Conservation (phyloP, 2,329 filamentous ascomycete species). For the Aspergillus glaucus region DNA sequence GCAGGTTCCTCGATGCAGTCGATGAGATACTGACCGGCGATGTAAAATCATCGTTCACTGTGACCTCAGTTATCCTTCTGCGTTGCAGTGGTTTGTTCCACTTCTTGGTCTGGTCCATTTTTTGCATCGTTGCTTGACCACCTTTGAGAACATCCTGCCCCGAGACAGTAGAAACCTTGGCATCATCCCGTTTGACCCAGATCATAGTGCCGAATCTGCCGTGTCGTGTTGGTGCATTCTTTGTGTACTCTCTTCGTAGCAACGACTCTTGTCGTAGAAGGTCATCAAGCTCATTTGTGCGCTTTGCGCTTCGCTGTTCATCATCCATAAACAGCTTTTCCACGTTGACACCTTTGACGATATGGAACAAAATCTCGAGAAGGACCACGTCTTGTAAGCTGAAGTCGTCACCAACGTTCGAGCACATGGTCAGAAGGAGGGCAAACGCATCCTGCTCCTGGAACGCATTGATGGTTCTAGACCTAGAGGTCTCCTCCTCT, state of each 20-base stretch:
- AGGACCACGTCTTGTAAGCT: slow-evolving; percentile 80
- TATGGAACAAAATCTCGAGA: slow-evolving; percentile 85
- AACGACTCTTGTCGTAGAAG: slow-evolving; percentile 76
- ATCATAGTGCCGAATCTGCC: slow-evolving; percentile 96
- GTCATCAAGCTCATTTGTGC: slow-evolving; percentile 65
- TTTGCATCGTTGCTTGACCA: slow-evolving; percentile 65
- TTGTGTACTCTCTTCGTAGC: slow-evolving; percentile 72
- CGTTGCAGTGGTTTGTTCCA: slow-evolving; percentile 72
- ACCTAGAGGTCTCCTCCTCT: slow-evolving; percentile 81
- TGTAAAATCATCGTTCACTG: slow-evolving; percentile 65
- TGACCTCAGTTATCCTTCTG: slow-evolving; percentile 56
- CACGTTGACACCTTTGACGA: slow-evolving; percentile 82
- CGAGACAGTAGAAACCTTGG: slow-evolving; percentile 77
- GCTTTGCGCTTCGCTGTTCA: slow-evolving; percentile 60
- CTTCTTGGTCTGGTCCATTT: slow-evolving; percentile 86
- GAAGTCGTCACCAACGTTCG: slow-evolving; percentile 92
- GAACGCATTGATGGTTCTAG: slow-evolving; percentile 81
- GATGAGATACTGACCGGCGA: slow-evolving; percentile 63
- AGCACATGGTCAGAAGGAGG: slow-evolving; percentile 76
- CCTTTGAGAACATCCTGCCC: slow-evolving; percentile 80
- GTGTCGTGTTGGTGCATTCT: slow-evolving; percentile 76
- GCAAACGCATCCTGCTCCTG: slow-evolving; percentile 86
- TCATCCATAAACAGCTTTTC: slow-evolving; percentile 81
- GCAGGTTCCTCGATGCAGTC: slow-evolving; percentile 68
- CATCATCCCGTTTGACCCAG: slow-evolving; percentile 83